Percentiles rank a stretch among this genome's conserved stretches.
Evolutionary conservation across 1,284 basidiomycete species (phyloP).

Genomic region (Microbotryum scabiosae): DNA sequence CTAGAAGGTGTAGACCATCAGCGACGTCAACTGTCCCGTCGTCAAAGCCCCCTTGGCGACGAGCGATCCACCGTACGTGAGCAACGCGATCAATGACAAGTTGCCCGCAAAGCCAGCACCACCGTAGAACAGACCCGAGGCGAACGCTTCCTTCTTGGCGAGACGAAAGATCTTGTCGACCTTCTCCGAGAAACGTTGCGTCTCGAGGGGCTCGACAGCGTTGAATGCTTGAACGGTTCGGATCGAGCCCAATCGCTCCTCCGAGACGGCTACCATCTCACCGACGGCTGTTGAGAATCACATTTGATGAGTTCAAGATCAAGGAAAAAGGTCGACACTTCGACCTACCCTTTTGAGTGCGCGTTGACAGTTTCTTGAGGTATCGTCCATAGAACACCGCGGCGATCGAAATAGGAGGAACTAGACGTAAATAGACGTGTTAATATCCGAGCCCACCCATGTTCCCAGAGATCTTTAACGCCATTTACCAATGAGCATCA

Average conservation of each 20-base stretch:
- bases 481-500: slow-evolving; percentile 54
- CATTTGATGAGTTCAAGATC: neutral
- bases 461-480: neutral
- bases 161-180: slow-evolving; percentile 65
- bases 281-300: neutral
- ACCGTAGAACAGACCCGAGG: slow-evolving; percentile 53
- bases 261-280: slow-evolving; percentile 49
- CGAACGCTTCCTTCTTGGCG: slow-evolving; percentile 78
- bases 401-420: slow-evolving; percentile 89
- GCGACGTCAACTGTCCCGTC: slow-evolving; percentile 65
- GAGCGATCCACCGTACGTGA: slow-evolving; percentile 89
- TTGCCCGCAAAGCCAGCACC: slow-evolving; percentile 92
- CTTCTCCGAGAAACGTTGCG: slow-evolving; percentile 46
- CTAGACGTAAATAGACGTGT: slow-evolving; percentile 70
- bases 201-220: slow-evolving; percentile 59
- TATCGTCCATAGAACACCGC: slow-evolving; percentile 96
- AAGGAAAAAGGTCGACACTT: slow-evolving; percentile 76
- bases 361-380: slow-evolving; percentile 78
- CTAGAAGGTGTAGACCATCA: slow-evolving; percentile 73
- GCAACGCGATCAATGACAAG: slow-evolving; percentile 73
- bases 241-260: slow-evolving; percentile 85
- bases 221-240: slow-evolving; percentile 91
- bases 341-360: slow-evolving; percentile 62
- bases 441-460: slow-evolving; percentile 61
- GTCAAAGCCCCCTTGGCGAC: slow-evolving; percentile 80